Evolutionary conservation across 2,329 filamentous ascomycete species (phyloP), one percentile per base, ranked within the genome.

Genomic region (Dothiorella sarmentorum): DNA sequence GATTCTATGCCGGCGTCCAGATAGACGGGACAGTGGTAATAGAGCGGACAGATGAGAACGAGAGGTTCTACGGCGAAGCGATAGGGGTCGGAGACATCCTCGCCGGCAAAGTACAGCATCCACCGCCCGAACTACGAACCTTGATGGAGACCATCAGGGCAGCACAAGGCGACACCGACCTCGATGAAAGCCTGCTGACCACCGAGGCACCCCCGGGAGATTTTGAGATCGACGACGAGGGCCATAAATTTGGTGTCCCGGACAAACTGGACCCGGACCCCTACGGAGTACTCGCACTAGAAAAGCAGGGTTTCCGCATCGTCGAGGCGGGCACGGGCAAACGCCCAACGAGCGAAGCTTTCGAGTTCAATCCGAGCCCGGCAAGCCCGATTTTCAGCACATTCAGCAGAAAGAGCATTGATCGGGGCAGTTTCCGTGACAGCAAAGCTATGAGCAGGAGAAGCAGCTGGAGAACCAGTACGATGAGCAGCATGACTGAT

Each of bases 201-300:
- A 78, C 85, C 6, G 81, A 88, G 60, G 86, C 89, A 11, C 84
- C 91, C 0, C 93, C 93, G 0, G 87, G 87, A 55, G 93, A 97
- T 68, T 85, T 80, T 57, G 82, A 87, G 40, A 66, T 88, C 4
- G 58, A 80, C 70, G 47, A 76, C 65, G 63, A 73, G n/a, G 75
- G 74, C 7, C 74, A 80, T 27, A 76, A 77, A 2, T 96, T 97
- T 74, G 92, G 92, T 2, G 79, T 96, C 15, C 91, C 91, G 0
- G 85, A 87, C 62, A 75, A 78, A 3, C 85, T 91, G 57, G 93
- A 97, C 66, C 91, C 92, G 0, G 93, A 97, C 70, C 93, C 93
- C 0, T 97, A 90, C 68, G 93, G 93, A 22, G 89, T 97, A 24
- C 82, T 92, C 63, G 92, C 93, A 7, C 76, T 97, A n/a, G 91